Evolutionary conservation across 2,329 filamentous ascomycete species (phyloP).

Genomic region (Metarhizium rileyi): DNA sequence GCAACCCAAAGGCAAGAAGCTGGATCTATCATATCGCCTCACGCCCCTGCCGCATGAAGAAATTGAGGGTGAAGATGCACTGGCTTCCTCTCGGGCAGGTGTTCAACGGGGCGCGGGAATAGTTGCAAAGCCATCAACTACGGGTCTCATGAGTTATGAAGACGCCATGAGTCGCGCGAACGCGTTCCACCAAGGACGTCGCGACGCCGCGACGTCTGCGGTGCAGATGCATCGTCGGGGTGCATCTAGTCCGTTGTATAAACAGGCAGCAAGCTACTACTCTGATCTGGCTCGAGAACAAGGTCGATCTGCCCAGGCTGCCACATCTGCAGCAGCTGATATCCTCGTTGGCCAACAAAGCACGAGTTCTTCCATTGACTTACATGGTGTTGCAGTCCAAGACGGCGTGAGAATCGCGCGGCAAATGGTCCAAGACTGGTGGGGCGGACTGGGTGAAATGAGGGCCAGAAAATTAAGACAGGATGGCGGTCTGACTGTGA

Average conservation of each 20-base stretch:
- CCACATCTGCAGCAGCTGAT: constrained; percentile 60
- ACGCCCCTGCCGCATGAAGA: constrained; percentile 21
- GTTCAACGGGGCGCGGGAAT: not conserved
- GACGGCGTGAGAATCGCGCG: constrained; percentile 73
- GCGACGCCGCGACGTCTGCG: constrained; percentile 27
- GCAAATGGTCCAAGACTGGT: constrained; percentile 62
- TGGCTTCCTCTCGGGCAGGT: not conserved
- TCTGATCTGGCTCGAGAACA: constrained; percentile 59
- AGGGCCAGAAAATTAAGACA: constrained; percentile 40
- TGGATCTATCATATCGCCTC: constrained; percentile 29
- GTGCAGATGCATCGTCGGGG: constrained; percentile 34
- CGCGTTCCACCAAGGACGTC: constrained; percentile 19
- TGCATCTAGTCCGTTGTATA: constrained; percentile 63
- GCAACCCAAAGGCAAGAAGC: constrained; percentile 24
- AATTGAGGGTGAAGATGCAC: constrained; percentile 6
- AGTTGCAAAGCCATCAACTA: not conserved
- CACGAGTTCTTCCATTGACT: constrained; percentile 50
- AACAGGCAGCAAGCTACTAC: constrained; percentile 69
- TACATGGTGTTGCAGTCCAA: constrained; percentile 74
- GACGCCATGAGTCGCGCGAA: constrained; percentile 20
- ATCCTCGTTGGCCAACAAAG: constrained; percentile 60
- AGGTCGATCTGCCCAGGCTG: constrained; percentile 43
- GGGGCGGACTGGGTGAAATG: constrained; percentile 59
- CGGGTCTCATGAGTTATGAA: constrained; percentile 11
- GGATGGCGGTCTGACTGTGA: constrained; percentile 52